These are phyloP conservation scores for Colletotrichum euphorbiae DNA, from an alignment of 2,329 filamentous ascomycete genomes.

Conservation along the genomic window DNA sequence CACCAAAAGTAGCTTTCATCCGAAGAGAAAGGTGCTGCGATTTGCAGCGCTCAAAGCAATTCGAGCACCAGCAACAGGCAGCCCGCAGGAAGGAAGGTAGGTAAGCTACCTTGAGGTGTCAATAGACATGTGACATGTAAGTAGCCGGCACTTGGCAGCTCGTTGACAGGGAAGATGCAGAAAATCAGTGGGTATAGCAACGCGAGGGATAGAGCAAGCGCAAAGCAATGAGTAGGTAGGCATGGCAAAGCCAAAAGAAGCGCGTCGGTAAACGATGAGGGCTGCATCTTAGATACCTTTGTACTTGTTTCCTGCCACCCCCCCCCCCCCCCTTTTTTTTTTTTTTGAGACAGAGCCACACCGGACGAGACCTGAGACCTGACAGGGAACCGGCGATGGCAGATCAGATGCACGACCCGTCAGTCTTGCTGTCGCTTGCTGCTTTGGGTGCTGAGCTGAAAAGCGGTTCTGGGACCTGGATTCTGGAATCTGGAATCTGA, in stretches of 20 bases:
- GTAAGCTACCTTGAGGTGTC: slow-evolving; percentile 2
- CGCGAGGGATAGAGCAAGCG: not conserved
- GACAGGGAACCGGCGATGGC: slow-evolving; percentile 19
- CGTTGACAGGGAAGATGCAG: slow-evolving; percentile 26
- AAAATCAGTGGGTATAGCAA: slow-evolving; percentile 5
- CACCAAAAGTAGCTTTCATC: not conserved
- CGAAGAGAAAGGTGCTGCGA: not conserved
- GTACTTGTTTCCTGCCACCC: not conserved
- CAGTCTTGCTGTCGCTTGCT: not conserved
- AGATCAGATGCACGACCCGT: slow-evolving; percentile 23
- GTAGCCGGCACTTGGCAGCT: slow-evolving; percentile 40
- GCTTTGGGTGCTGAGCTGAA: slow-evolving; percentile 8
- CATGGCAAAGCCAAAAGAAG: not conserved
- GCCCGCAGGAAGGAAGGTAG: not conserved
- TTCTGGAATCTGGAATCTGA: no score
- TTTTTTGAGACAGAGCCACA: slow-evolving; percentile 14
- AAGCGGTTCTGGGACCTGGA: not conserved
- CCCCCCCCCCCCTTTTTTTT: not conserved
- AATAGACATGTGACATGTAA: slow-evolving; percentile 3
- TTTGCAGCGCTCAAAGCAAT: not conserved
- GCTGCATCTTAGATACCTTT: slow-evolving; percentile 8
- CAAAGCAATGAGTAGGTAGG: not conserved
- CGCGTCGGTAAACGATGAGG: slow-evolving; percentile 4
- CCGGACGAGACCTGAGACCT: slow-evolving; percentile 31
- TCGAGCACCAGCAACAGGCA: not conserved